Conservation (phyloP, 208 protist species). For the Entamoeba moshkovskii region DNA sequence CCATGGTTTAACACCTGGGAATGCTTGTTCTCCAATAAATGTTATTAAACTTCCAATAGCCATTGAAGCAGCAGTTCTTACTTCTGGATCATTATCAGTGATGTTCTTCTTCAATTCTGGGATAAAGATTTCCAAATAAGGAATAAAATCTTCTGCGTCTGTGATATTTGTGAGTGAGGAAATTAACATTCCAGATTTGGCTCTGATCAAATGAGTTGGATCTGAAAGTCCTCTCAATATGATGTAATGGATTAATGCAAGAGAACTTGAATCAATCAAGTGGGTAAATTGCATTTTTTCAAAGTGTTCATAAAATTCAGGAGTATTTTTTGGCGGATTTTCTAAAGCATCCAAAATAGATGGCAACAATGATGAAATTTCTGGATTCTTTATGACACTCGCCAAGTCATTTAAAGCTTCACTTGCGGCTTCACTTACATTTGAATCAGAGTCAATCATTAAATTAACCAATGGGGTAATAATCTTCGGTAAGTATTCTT, state of each 20-base stretch:
- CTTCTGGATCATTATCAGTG: not conserved
- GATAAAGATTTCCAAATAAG: not conserved
- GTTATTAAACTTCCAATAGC: not conserved
- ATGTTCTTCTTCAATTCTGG: not conserved
- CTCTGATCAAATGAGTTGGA: not conserved
- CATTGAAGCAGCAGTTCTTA: not conserved
- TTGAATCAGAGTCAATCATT: not conserved
- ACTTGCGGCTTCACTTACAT: not conserved
- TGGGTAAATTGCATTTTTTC: not conserved
- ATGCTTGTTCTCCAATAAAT: not conserved
- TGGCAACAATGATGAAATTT: not conserved
- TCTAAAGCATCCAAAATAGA: not conserved
- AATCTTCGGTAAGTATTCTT: not conserved
- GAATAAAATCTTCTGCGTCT: not conserved
- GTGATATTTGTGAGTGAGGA: not conserved
- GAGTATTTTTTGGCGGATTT: not conserved
- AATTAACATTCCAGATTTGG: not conserved
- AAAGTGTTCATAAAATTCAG: not conserved
- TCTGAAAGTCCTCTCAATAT: not conserved
- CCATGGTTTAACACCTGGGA: not conserved
- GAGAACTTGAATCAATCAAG: not conserved
- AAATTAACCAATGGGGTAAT: not conserved
- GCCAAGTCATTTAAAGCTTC: not conserved
- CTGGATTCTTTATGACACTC: not conserved
- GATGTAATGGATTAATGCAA: not conserved